Evolutionary conservation across 345 rosid genomes (phyloP), one percentile per base, ranked within the genome.

Genomic region (Clausena lansium): DNA sequence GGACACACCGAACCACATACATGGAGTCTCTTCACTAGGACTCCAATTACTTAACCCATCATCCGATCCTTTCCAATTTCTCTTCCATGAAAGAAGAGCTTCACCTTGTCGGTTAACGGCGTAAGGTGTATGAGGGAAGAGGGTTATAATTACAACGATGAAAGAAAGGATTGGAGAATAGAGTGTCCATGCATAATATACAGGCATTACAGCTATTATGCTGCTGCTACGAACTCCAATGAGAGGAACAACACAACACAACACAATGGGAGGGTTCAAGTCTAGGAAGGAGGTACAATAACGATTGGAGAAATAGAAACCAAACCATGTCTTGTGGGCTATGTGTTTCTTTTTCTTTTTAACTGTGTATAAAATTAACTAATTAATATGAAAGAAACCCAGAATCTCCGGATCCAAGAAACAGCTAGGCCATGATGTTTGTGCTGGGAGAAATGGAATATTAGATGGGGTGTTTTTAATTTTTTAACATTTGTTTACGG

Each of bases 341-440:
- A 69, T 78, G 61, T 71, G 39, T 30, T 55, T 72, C 76, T 77
- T 32, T 79, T 54, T 25, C 32, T 32, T 32, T 63, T 13, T 30
- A 62, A 30, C 7, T 32, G 33, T 25, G 76, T 35, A 60, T 77
- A 80, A 86, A 79, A 66, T 83, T 78, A 84, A 80, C 58, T 59
- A 85, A 81, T 73, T 63, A 85, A 80, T 70, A 5, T 3, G 80
- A 75, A 83, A 84, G 81, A 80, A 75, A 70, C 88, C 85, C 91
- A 84, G 90, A 89, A 87, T 88, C 93, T 85, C 89, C 83, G 92
- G 94, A 91, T 91, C 94, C 92, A 86, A 91, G 94, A 88, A 86
- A 87, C 92, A 91, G 90, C 90, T 87, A 84, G 88, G 88, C 91
- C 92, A 91, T 83, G 86, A 83, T 80, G 92, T 79, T 79, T 79